Percentiles rank a stretch among this genome's conserved stretches.
phyloP scores from a whole-genome alignment of 768 basidiomycete species.

The Sarcomyxa edulis region DNA sequence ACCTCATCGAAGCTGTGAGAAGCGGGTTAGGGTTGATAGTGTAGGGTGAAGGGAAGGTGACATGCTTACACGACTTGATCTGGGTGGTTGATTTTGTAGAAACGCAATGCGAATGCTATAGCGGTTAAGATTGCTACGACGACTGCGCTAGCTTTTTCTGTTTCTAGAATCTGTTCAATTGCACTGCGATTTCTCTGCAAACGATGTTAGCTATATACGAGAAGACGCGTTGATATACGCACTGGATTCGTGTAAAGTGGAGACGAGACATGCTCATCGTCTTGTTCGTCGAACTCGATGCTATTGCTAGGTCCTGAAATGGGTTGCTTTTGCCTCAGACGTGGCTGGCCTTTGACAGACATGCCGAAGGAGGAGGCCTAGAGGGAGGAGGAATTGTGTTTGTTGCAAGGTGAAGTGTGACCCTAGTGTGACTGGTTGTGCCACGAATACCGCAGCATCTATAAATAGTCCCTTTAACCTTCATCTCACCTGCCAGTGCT shows the following conservation, averaged over 20 bases:
- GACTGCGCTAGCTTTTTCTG: slow-evolving; percentile 53
- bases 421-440: no score
- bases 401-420: no score
- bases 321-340: not conserved
- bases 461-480: no score
- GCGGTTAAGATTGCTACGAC: slow-evolving; percentile 64
- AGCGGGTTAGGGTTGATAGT: slow-evolving; percentile 1
- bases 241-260: slow-evolving; percentile 6
- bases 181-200: slow-evolving; percentile 50
- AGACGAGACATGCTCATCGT: slow-evolving; percentile 7
- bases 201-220: not conserved
- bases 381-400: no score
- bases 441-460: no score
- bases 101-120: slow-evolving; percentile 77
- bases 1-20: slow-evolving; percentile 86
- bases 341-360: no score
- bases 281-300: not conserved
- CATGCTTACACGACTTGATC: slow-evolving; percentile 86
- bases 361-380: no score
- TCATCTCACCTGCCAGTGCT: no score
- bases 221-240: not conserved
- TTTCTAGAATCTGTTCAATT: slow-evolving; percentile 59
- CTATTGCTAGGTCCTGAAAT: not conserved
- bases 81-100: slow-evolving; percentile 92
- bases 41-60: slow-evolving; percentile 1